A percentile compares a stretch with the other conserved stretches of the same genome.
Evolutionary conservation across 169 alveolate genomes (phyloP).

Genomic region (Plasmodium falciparum): DNA sequence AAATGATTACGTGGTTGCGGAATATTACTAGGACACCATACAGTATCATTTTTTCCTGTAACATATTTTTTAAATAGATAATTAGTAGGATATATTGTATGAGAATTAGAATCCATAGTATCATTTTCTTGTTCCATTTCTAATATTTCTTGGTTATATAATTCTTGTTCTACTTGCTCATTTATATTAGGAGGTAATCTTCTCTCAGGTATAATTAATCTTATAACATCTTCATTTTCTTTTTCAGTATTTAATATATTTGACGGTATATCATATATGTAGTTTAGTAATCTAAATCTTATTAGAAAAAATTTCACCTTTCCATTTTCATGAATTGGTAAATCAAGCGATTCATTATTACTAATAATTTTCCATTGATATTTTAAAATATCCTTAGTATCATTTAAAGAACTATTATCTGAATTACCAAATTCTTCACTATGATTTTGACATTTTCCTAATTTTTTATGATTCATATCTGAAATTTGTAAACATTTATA

Average conservation of each 20-base stretch:
- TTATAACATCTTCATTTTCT: slow-evolving; percentile 60
- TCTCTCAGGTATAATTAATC: slow-evolving; percentile 71
- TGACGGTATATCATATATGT: slow-evolving; percentile 73
- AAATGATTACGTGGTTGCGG: slow-evolving; percentile 75
- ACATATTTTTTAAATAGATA: slow-evolving; percentile 15
- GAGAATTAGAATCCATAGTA: slow-evolving; percentile 8
- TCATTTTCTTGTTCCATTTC: slow-evolving; percentile 30
- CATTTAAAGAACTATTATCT: slow-evolving; percentile 15
- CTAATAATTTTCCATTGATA: slow-evolving; percentile 62
- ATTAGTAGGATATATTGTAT: slow-evolving; percentile 58
- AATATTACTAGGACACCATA: slow-evolving; percentile 48
- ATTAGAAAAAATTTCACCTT: slow-evolving; percentile 65
- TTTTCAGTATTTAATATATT: slow-evolving; percentile 46
- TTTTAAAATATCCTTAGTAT: slow-evolving; percentile 21
- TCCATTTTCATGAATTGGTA: slow-evolving; percentile 74
- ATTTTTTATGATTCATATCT: no score
- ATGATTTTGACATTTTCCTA: neutral
- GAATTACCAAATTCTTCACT: neutral
- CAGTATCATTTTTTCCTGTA: slow-evolving; percentile 28
- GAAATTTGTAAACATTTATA: no score
- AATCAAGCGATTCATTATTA: slow-evolving; percentile 72
- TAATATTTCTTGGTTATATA: slow-evolving; percentile 55
- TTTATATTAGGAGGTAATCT: slow-evolving; percentile 68
- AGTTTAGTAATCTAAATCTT: slow-evolving; percentile 61
- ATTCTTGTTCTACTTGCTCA: slow-evolving; percentile 50